Percentiles rank a stretch among this genome's conserved stretches.
phyloP scores from a whole-genome alignment of 495 filamentous ascomycete genomes.

The Penicillium psychrofluorescens region DNA sequence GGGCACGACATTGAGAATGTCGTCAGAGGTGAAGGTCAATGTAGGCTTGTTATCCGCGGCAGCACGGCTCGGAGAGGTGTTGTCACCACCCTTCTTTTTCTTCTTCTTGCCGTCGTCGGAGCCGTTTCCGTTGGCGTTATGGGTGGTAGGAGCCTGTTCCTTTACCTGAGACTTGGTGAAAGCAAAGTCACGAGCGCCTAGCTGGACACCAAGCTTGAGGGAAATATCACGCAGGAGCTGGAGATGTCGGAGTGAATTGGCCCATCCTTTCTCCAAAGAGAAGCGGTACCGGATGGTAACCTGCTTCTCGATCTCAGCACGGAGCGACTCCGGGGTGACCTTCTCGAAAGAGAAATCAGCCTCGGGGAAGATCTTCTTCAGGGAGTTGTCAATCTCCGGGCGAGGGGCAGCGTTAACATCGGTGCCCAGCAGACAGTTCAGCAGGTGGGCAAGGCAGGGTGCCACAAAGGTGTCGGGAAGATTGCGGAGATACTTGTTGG shows the following conservation, averaged over 20 bases:
- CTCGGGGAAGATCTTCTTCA: conserved; percentile 71
- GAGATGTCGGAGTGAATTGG: conserved; percentile 55
- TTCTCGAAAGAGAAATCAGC: conserved; percentile 77
- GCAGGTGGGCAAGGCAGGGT: conserved; percentile 73
- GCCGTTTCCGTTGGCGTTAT: conserved; percentile 31
- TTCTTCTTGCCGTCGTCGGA: conserved; percentile 60
- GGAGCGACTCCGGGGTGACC: conserved; percentile 64
- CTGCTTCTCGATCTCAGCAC: conserved; percentile 63
- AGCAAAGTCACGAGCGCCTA: conserved; percentile 72
- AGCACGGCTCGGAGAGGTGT: conserved; percentile 45
- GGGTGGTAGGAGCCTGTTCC: conserved; percentile 28
- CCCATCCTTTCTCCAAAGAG: conserved; percentile 62
- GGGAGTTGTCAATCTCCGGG: conserved; percentile 65
- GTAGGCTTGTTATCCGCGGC: conserved; percentile 29
- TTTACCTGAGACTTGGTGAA: conserved; percentile 50
- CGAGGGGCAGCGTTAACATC: conserved; percentile 68
- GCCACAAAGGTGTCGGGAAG: conserved; percentile 72
- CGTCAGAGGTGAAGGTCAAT: conserved; percentile 66
- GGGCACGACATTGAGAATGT: conserved; percentile 86
- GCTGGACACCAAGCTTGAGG: conserved; percentile 85
- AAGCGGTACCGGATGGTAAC: conserved; percentile 67
- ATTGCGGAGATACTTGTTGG: conserved; percentile 68
- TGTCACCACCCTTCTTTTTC: conserved; percentile 53
- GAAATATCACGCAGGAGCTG: conserved; percentile 86
- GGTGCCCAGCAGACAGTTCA: conserved; percentile 88